Conservation (phyloP, 2,329 filamentous ascomycete genomes). For the Aspergillaceae sp. region DNA sequence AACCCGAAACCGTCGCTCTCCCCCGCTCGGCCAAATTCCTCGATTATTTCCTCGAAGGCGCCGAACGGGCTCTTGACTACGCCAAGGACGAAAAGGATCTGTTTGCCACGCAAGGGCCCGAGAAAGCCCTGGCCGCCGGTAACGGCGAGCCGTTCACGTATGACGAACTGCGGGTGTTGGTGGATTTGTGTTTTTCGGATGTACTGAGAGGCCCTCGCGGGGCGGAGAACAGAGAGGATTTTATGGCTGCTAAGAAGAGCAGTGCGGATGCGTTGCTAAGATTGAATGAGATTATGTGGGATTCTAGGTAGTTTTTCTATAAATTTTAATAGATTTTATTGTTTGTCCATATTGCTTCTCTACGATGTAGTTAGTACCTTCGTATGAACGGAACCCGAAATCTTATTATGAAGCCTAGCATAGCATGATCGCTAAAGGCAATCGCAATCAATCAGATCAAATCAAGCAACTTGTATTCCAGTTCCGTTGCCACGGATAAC, state of each 20-base stretch:
- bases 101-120: constrained; percentile 26
- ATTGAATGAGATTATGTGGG: constrained; percentile 43
- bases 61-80: constrained; percentile 37
- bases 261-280: constrained; percentile 37
- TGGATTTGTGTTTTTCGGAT: constrained; percentile 41
- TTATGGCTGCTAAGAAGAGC: constrained; percentile 38
- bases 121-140: constrained; percentile 26
- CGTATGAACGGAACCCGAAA: background rate
- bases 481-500: constrained; percentile 14
- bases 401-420: background rate
- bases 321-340: background rate
- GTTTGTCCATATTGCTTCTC: background rate
- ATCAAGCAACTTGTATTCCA: constrained; percentile 6
- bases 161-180: constrained; percentile 37
- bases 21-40: constrained; percentile 39
- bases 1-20: constrained; percentile 29
- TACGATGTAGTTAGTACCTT: too few relatives aligned
- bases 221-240: constrained; percentile 37
- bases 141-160: constrained; percentile 38
- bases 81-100: constrained; percentile 38
- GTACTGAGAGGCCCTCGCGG: constrained; percentile 33
- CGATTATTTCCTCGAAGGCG: constrained; percentile 41
- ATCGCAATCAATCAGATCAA: background rate
- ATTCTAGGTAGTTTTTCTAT: constrained; percentile 23
- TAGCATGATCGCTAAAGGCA: background rate